Evolutionary conservation across 2,329 filamentous ascomycete genomes (phyloP).

Genomic region (Nectriaceae sp.): DNA sequence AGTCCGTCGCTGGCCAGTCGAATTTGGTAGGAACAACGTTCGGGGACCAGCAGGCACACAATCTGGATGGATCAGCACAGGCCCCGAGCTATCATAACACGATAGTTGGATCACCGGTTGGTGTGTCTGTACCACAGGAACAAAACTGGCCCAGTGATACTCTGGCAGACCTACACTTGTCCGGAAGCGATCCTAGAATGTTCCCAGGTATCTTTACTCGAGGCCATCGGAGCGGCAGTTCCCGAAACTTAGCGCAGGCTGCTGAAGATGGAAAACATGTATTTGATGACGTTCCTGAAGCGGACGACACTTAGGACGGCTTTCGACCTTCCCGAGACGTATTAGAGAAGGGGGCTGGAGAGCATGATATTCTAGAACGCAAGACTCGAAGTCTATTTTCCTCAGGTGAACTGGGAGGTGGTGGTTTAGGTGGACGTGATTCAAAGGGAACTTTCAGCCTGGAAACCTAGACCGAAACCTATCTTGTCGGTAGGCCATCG

Average conservation of each 20-base stretch:
- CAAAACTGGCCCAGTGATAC: constrained; percentile 40
- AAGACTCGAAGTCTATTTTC: no score
- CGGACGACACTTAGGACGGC: constrained; percentile 8
- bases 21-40: neutral
- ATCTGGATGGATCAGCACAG: constrained; percentile 13
- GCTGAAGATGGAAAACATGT: constrained; percentile 23
- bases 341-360: no score
- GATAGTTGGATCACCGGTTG: constrained; percentile 21
- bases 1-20: constrained; percentile 13
- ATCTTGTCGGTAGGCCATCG: no score
- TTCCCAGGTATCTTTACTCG: constrained; percentile 70
- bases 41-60: constrained; percentile 8
- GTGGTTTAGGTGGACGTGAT: no score
- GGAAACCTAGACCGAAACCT: no score
- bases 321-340: no score
- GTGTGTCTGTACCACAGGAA: constrained; percentile 30
- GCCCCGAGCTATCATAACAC: constrained; percentile 11
- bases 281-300: constrained; percentile 18
- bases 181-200: constrained; percentile 65
- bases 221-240: constrained; percentile 46
- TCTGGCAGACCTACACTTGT: constrained; percentile 49
- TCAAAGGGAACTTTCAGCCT: no score
- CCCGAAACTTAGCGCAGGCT: constrained; percentile 30
- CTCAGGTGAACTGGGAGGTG: no score
- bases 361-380: no score